Evolutionary conservation across 202 grass and related monocot genomes (phyloP).

Genomic region (Setaria italica): DNA sequence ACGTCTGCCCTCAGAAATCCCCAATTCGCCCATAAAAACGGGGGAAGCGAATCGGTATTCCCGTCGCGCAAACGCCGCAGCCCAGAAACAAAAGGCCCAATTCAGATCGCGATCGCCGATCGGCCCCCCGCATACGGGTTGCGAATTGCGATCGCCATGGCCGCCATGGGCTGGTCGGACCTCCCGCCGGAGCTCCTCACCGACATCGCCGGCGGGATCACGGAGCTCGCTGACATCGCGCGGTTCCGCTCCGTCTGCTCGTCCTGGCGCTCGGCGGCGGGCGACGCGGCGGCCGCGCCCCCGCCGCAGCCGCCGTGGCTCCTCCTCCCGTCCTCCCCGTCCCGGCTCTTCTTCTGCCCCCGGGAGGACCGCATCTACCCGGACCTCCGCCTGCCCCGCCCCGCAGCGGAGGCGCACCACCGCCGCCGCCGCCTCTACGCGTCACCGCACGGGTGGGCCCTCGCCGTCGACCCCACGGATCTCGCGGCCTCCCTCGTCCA

Average conservation of each 20-base stretch:
- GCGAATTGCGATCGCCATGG: slow-evolving; percentile 41
- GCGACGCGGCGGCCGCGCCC: slow-evolving; percentile 24
- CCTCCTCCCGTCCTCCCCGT: slow-evolving; percentile 60
- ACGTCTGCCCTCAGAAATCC: slow-evolving; percentile 2
- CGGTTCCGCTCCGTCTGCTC: slow-evolving; percentile 75
- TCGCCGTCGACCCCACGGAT: slow-evolving; percentile 32
- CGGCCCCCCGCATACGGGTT: not conserved
- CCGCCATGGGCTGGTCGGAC: slow-evolving; percentile 52
- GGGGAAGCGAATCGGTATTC: not conserved
- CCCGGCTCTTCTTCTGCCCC: slow-evolving; percentile 61
- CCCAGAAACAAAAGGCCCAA: not conserved
- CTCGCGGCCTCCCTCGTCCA: slow-evolving; percentile 55
- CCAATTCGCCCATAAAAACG: slow-evolving; percentile 32
- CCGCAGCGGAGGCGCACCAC: not conserved
- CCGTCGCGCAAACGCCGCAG: not conserved
- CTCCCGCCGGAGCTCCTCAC: slow-evolving; percentile 65
- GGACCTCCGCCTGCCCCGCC: slow-evolving; percentile 40
- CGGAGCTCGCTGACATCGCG: slow-evolving; percentile 65
- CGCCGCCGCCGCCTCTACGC: slow-evolving; percentile 58
- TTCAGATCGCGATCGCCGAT: not conserved
- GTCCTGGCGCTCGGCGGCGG: slow-evolving; percentile 60
- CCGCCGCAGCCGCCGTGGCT: slow-evolving; percentile 67
- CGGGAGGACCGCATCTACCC: slow-evolving; percentile 65
- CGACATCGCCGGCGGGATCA: slow-evolving; percentile 53
- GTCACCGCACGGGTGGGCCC: slow-evolving; percentile 51